Evolutionary conservation across 208 protist species (phyloP), one percentile per base, ranked within the genome.

Genomic region (Leptomonas pyrrhocoris): DNA sequence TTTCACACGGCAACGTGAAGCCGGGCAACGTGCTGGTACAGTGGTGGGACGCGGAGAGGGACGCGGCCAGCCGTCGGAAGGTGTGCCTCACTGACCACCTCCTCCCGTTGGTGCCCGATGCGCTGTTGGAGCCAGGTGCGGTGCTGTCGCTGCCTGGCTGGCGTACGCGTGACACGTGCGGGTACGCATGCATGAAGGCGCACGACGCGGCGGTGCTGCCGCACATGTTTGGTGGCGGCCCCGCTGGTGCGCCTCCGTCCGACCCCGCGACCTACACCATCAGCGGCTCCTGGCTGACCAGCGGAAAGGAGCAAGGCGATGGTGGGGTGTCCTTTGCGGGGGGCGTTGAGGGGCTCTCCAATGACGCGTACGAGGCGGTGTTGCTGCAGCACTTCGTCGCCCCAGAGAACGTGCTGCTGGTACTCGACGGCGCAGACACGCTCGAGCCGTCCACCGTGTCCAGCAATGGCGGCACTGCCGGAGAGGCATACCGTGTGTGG

Each of bases 1-100:
- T 79, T 13, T 25, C 75, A 0, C 86, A 92, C 75, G 86, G 86
- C 27, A 83, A 84, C 46, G 31, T 92, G 46, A 86, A 84, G 27
- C 80, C 80, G 5, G 81, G 74, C 70, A 88, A 82, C 64, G 65
- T 92, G 18, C n/a, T 92, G 18, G 60, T 92, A 5, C n/a, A 58
- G 8, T 46, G 34, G 21, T 53, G 42, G 42, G 6, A 56, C 12
- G 50, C 27, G 8, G 31, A 55, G 8, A 27, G n/a, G 21, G 21
- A 21, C 2, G 18, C 31, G 21, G 27, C 19, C 12, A 30, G 19
- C 18, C 40, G 54, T 16, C 48, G 59, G 12, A 40, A 68, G 31
- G 73, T 68, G 40, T 55, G 46, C 64, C 56, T 74, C 42, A 81
- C 54, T 18, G 80, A 81, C 21, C 53, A 70, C 31, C 59, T 64